Evolutionary conservation across 371 early-diverging fungal genomes (phyloP).

Genomic region (Lichtheimia ramosa): DNA sequence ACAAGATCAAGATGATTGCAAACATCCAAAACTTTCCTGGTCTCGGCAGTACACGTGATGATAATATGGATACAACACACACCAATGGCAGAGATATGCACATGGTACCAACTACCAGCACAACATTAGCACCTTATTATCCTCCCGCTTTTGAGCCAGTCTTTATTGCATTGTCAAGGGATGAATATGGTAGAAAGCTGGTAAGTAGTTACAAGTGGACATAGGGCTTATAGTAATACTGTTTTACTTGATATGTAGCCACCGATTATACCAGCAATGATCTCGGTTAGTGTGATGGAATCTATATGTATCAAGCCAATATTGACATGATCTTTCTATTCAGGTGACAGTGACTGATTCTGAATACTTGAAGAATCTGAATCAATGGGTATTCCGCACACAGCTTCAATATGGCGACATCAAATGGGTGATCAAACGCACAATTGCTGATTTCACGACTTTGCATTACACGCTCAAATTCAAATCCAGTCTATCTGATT

Average conservation of each 20-base stretch:
- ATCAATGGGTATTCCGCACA: conserved; percentile 64
- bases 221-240: too few relatives aligned
- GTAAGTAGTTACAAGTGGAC: conserved; percentile 14
- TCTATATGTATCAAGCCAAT: not conserved
- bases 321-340: not conserved
- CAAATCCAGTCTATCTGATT: conserved; percentile 25
- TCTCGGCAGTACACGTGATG: conserved; percentile 5
- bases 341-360: conserved; percentile 61
- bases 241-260: conserved; percentile 25
- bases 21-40: conserved; percentile 22
- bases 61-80: not conserved
- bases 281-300: conserved; percentile 26
- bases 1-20: conserved; percentile 42
- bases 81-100: conserved; percentile 1
- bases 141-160: conserved; percentile 42
- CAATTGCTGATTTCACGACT: conserved; percentile 66
- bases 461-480: conserved; percentile 65
- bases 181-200: conserved; percentile 37
- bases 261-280: conserved; percentile 41
- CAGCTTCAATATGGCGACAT: conserved; percentile 80
- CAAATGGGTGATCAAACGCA: conserved; percentile 74
- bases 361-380: conserved; percentile 35
- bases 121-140: conserved; percentile 33
- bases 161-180: conserved; percentile 35
- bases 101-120: conserved; percentile 1